Evolutionary conservation across 495 filamentous ascomycete genomes (phyloP).

Genomic region (Astrothelium subdiscretum): DNA sequence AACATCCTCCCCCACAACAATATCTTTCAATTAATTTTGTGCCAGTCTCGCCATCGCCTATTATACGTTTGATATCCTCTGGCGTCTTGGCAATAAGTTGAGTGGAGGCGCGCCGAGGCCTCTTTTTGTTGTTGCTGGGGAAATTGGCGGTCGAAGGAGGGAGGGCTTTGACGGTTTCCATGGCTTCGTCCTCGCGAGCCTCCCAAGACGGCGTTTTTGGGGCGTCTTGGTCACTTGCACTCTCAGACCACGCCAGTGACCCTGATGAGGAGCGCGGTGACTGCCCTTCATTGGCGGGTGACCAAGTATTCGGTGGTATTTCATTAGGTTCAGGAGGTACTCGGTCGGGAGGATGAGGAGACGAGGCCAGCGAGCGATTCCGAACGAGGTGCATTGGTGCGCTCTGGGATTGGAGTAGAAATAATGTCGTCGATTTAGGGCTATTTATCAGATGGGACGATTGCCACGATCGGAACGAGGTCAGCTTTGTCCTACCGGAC

Average conservation of each 20-base stretch:
- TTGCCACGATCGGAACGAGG: not conserved
- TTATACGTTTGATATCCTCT: conserved; percentile 58
- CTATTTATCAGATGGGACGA: conserved; percentile 1
- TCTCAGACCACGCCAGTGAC: conserved; percentile 33
- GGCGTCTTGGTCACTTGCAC: conserved; percentile 33
- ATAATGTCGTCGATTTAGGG: not conserved
- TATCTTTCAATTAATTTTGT: conserved; percentile 39
- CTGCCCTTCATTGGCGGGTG: conserved; percentile 20
- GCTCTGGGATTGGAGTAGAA: not conserved
- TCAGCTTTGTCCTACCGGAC: not conserved
- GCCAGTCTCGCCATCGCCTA: conserved; percentile 45
- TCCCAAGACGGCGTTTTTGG: conserved; percentile 45
- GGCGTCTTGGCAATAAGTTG: conserved; percentile 63
- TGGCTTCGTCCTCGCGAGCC: conserved; percentile 35
- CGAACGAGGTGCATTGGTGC: conserved; percentile 1
- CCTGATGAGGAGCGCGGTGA: conserved; percentile 33
- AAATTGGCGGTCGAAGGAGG: conserved; percentile 23
- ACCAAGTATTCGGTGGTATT: conserved; percentile 22
- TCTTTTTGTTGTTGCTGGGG: conserved; percentile 21
- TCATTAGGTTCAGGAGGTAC: conserved; percentile 43
- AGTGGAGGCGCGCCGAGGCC: conserved; percentile 65
- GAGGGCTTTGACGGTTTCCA: conserved; percentile 24
- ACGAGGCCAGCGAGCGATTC: not conserved
- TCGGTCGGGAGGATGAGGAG: conserved; percentile 41
- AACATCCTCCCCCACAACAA: conserved; percentile 94